Evolutionary conservation across 306 rosid species (phyloP), one percentile per base, ranked within the genome.

Genomic region (Acacia crassicarpa): DNA sequence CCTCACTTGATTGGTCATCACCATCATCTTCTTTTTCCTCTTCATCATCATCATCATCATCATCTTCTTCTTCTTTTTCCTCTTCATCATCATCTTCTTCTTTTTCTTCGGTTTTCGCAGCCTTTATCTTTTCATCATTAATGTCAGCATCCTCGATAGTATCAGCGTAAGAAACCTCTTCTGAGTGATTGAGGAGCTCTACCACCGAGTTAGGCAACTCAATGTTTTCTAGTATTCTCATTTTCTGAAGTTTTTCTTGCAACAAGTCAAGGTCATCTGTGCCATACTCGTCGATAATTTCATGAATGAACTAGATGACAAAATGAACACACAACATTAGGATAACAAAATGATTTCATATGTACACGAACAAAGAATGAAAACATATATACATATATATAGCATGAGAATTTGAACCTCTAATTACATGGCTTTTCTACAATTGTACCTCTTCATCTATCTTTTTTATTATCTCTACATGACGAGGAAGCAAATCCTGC

Each of bases 401-500:
- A 54, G 41, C 19, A 86, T 44, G 73, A 66, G 58, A 62, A 84
- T 56, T 71, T 72, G 80, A 78, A 86, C 54, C 44, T 61, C 40
- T 53, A 70, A 78, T 56, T 56, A 14, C 49, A 22, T 27, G 27
- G 25, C 30, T 49, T 49, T 70, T 46, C 59, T 78, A 61, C 41
- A 27, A 8, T 38, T 10, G 61, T 90, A 95, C 98, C 97, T 93
- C 94, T 86, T 93, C 98, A 56, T 95, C 99, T 67, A 93, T 91
- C 84, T 56, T 79, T 86, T 84, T 83, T 75, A 93, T 90, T 78
- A 95, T 91, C 88, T 95, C 94, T 59, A 93, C 90, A 69, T 95
- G 99, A 76, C 97, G 95, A 75, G 99, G 99, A 81, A 95, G 97
- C 78, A 95, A 83, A 86, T 87, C 86, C 86, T 91, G 89, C 88